These are phyloP conservation scores for Neurospora terricola DNA, from an alignment of 495 filamentous ascomycete genomes.

Conservation along the genomic window DNA sequence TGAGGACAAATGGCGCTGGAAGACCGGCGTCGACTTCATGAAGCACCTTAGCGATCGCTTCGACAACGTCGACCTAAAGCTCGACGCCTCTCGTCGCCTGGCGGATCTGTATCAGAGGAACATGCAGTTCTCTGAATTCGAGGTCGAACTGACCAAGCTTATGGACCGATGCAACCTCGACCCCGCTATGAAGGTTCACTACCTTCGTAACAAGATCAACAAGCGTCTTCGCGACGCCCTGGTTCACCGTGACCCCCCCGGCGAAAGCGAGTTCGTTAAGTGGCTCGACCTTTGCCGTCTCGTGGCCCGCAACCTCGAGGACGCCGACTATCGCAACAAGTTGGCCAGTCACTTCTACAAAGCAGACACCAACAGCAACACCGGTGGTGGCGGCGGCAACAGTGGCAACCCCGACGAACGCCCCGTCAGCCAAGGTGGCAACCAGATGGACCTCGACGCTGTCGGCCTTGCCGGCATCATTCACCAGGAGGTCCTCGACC, in stretches of 20 bases:
- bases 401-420: not conserved
- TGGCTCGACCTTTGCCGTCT: not conserved
- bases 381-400: too few relatives aligned
- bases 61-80: too few relatives aligned
- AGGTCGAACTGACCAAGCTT: too few relatives aligned
- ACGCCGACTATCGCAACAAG: not conserved
- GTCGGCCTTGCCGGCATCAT: not conserved
- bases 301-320: fast-evolving
- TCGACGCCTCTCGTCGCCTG: too few relatives aligned
- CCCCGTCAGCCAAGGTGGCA: not conserved
- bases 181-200: not conserved
- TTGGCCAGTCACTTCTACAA: not conserved
- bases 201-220: not conserved
- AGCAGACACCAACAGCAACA: not conserved
- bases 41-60: too few relatives aligned
- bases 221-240: not conserved
- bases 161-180: not conserved
- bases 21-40: too few relatives aligned
- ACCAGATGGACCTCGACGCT: not conserved
- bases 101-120: too few relatives aligned
- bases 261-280: not conserved
- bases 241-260: not conserved
- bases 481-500: not conserved
- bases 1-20: too few relatives aligned
- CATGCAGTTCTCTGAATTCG: too few relatives aligned